These are phyloP conservation scores for Tetrahymena thermophila DNA, from an alignment of 73 alveolate species.

Conservation along the genomic window DNA sequence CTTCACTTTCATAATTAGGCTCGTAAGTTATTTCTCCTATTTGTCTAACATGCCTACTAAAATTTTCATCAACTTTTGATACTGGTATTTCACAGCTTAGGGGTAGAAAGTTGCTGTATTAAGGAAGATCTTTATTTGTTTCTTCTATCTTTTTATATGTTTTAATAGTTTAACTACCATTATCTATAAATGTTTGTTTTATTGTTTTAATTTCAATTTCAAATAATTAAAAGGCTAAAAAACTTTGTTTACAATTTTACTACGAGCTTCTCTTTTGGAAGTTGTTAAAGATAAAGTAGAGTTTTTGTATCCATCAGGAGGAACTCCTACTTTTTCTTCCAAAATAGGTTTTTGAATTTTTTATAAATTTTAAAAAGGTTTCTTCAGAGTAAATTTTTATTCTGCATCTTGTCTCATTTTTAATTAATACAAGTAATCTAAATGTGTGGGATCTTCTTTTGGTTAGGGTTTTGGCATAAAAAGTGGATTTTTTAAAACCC, in stretches of 20 bases:
- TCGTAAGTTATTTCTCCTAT: constrained; percentile 29
- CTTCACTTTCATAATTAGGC: constrained; percentile 30
- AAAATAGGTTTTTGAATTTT: not conserved
- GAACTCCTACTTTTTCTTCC: constrained; percentile 16
- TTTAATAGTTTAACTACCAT: not conserved
- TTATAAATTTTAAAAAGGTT: constrained; percentile 23
- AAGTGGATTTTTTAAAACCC: constrained; percentile 20
- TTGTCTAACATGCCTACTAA: constrained; percentile 10
- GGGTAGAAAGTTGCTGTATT: constrained; percentile 16
- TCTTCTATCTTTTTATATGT: not conserved
- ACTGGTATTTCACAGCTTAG: constrained; percentile 7
- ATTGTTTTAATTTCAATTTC: not conserved
- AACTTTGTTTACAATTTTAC: not conserved
- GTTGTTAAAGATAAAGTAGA: constrained; percentile 8
- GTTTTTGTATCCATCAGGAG: constrained; percentile 34
- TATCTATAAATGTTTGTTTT: not conserved
- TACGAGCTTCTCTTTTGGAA: constrained; percentile 22
- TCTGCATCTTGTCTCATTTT: constrained; percentile 13
- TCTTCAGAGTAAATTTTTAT: constrained; percentile 4
- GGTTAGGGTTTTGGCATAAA: constrained; percentile 40
- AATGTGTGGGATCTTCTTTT: constrained; percentile 18
- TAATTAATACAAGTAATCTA: constrained; percentile 22
- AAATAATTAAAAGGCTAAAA: no score
- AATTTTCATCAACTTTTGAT: constrained; percentile 24
- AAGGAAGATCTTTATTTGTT: not conserved